These are phyloP conservation scores for Zalaria sp. DNA, from an alignment of 2,329 filamentous ascomycete genomes.

Conservation along the genomic window DNA sequence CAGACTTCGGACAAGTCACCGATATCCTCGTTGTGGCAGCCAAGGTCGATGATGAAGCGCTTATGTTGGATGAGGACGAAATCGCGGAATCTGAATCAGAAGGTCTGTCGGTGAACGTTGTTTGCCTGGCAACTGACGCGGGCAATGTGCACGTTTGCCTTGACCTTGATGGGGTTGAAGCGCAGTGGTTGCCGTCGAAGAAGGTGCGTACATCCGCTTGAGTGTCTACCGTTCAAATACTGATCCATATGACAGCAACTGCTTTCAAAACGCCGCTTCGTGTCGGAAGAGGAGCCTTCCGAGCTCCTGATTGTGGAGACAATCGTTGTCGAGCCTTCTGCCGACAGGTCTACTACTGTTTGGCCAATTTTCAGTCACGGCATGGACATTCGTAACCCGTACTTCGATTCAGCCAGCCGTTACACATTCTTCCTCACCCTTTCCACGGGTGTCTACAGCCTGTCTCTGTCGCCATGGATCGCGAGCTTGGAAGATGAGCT, in stretches of 20 bases:
- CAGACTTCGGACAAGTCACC: conserved; percentile 41
- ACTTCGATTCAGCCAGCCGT: conserved; percentile 34
- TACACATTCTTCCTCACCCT: conserved; percentile 48
- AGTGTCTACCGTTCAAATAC: neutral
- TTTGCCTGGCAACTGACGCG: conserved; percentile 42
- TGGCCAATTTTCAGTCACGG: conserved; percentile 1
- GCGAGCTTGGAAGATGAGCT: conserved; percentile 43
- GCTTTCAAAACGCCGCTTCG: conserved; percentile 2
- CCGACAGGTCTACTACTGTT: conserved; percentile 6
- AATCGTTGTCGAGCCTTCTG: conserved; percentile 16
- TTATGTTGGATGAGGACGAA: conserved; percentile 37
- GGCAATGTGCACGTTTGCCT: conserved; percentile 45
- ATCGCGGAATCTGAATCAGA: conserved; percentile 30
- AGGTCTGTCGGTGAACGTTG: conserved; percentile 40
- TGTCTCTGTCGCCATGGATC: conserved; percentile 44
- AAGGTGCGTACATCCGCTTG: conserved; percentile 4
- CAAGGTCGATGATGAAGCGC: conserved; percentile 36
- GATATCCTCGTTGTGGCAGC: conserved; percentile 46
- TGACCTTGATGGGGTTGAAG: conserved; percentile 47
- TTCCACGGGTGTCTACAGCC: conserved; percentile 35
- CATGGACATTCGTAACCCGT: conserved; percentile 41
- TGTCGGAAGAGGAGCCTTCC: conserved; percentile 11
- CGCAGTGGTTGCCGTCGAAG: conserved; percentile 44
- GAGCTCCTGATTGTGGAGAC: conserved; percentile 27
- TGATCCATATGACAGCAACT: neutral